phyloP scores from a whole-genome alignment of 1,284 basidiomycete species.

The Tylopilus orsonianus region DNA sequence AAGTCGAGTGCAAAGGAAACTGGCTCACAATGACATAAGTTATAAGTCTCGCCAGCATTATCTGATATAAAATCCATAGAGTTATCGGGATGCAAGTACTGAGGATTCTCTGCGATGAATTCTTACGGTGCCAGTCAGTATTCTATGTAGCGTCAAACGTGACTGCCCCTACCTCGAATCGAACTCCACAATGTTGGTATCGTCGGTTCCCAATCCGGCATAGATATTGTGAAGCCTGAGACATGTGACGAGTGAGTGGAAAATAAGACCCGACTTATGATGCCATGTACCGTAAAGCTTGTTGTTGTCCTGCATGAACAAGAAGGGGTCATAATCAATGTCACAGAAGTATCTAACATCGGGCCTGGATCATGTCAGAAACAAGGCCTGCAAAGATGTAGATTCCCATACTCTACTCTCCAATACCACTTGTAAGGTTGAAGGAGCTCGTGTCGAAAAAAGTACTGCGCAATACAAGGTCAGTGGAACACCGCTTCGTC shows the following conservation, averaged over 20 bases:
- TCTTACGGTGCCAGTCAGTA: constrained; percentile 39
- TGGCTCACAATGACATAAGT: constrained; percentile 76
- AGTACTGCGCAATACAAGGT: constrained; percentile 49
- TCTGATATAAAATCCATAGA: constrained; percentile 76
- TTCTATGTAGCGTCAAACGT: not conserved
- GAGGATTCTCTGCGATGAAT: constrained; percentile 66
- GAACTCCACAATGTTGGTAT: constrained; percentile 76
- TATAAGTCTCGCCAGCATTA: constrained; percentile 69
- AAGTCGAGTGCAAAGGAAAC: not conserved
- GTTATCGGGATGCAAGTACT: constrained; percentile 70
- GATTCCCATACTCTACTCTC: constrained; percentile 57
- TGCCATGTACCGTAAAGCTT: constrained; percentile 62
- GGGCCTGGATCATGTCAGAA: constrained; percentile 45
- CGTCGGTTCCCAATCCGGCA: constrained; percentile 78
- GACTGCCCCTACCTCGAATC: constrained; percentile 50
- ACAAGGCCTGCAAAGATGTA: constrained; percentile 9
- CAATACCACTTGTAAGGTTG: constrained; percentile 82
- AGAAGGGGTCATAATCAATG: constrained; percentile 76
- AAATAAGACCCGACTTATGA: not conserved
- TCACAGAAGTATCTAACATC: constrained; percentile 79
- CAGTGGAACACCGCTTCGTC: constrained; percentile 1
- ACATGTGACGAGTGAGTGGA: not conserved
- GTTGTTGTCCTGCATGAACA: constrained; percentile 73
- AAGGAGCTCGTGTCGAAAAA: constrained; percentile 75
- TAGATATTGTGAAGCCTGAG: constrained; percentile 73